Base-by-base conservation (phyloP, 2,329 filamentous ascomycete genomes). In the Ophiosphaerella herpotricha region DNA sequence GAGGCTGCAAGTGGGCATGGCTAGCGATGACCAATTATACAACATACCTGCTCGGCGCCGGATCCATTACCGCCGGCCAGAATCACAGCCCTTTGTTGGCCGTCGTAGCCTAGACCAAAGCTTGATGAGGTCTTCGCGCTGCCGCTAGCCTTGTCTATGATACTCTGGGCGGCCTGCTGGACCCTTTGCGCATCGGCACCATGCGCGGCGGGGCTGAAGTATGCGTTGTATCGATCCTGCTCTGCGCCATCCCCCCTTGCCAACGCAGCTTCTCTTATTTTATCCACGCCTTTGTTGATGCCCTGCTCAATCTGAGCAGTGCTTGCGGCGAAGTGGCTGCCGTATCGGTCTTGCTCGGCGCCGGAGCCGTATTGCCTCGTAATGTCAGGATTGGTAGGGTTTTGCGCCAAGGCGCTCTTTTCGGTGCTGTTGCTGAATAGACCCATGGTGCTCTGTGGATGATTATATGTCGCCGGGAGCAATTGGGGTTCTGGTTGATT, bases 1-100 rank as follows among this genome's bases (percentile, higher is more conserved):
- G 11, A 8, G 8, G 14, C 11, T 40, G 38, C 16, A 7, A n/a
- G 12, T 9, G 11, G 9, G 8, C 33, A 7, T 35, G 4, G 12
- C 26, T 11, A 29, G 11, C 3, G 11, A 8, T 29, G 26, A 29
- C 18, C 18, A 21, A 21, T 21, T 21, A 21, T 21, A 4, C 18
- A n/a, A 46, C 58, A 39, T 63, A 72, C 69, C 62, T 72, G 69
- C 46, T 72, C 69, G 31, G 68, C 68, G 7, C 68, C 69, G 12
- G 48, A 52, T n/a, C 68, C 67, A 39, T 64, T 60, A 33, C 53
- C 52, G 5, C 51, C 51, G 31, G 69, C 68, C 51, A 71, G 43
- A 29, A 61, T 37, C 51, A 61, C 64, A 23, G 67, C 69, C 37
- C 63, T 54, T 50, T 60, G 63, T 45, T 57, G 63, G 7, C 69